Evolutionary conservation across 306 rosid genomes (phyloP).

Genomic region (Begonia peltatifolia): DNA sequence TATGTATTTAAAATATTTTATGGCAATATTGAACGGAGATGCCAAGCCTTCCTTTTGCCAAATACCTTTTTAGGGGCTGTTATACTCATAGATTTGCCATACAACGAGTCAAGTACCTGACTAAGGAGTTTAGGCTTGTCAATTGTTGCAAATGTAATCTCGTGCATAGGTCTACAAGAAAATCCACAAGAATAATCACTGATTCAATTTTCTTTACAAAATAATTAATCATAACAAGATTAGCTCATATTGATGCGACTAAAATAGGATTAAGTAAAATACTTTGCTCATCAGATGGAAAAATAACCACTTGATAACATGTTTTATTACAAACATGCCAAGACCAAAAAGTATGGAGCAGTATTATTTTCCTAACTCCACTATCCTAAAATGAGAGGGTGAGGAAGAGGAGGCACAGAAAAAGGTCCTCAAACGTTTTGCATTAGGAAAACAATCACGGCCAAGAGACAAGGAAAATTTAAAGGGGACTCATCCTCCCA

Average conservation of each 20-base stretch:
- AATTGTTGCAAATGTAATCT: slow-evolving; percentile 84
- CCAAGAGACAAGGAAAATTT: neutral
- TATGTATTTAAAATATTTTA: no score
- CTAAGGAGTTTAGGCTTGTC: slow-evolving; percentile 97
- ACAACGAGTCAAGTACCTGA: slow-evolving; percentile 51
- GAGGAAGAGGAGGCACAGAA: neutral
- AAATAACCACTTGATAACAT: no score
- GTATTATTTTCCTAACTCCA: neutral
- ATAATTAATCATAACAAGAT: no score
- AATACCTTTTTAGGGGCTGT: no score
- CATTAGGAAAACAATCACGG: neutral
- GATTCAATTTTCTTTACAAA: no score
- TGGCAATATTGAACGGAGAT: no score
- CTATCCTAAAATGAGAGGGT: neutral
- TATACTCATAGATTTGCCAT: neutral
- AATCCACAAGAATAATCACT: no score
- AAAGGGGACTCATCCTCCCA: neutral
- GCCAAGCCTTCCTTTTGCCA: no score
- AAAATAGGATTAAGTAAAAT: no score
- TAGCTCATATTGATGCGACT: no score
- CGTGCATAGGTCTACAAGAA: slow-evolving; percentile 80
- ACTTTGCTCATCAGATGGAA: no score
- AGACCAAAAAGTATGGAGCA: neutral
- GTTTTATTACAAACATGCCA: no score
- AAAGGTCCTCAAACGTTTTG: neutral